Percentiles rank a stretch among this genome's conserved stretches.
Evolutionary conservation across 768 basidiomycete genomes (phyloP).

Genomic region (Amanita fuliginea): DNA sequence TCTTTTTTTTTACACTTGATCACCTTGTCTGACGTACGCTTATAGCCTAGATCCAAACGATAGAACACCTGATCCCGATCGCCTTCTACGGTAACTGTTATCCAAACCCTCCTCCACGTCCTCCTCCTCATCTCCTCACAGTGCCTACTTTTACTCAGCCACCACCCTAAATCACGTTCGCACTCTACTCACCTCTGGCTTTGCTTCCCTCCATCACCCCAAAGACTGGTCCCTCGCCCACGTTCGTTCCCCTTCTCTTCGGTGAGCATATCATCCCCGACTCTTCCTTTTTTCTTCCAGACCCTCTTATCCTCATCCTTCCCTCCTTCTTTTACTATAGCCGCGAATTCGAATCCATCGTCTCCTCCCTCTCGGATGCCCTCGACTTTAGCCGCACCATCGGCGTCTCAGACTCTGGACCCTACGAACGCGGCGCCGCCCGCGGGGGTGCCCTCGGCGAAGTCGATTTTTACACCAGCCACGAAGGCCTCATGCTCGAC

Average conservation of each 20-base stretch:
- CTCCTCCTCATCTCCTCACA: conserved; percentile 16
- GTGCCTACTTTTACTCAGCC: conserved; percentile 94
- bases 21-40: conserved; percentile 1
- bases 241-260: conserved; percentile 66
- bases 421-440: conserved; percentile 8
- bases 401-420: no score
- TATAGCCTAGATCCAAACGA: conserved; percentile 44
- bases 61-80: conserved; percentile 82
- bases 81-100: conserved; percentile 57
- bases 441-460: conserved; percentile 65
- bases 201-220: conserved; percentile 87
- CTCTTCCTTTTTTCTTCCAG: no score
- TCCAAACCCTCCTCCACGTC: not conserved
- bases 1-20: conserved; percentile 2
- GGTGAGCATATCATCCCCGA: conserved; percentile 27
- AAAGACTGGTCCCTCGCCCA: conserved; percentile 88
- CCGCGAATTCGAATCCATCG: conserved; percentile 31
- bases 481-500: conserved; percentile 81
- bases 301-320: not conserved
- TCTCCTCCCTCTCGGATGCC: conserved; percentile 65
- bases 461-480: conserved; percentile 88
- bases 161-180: conserved; percentile 63
- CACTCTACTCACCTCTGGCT: conserved; percentile 74
- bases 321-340: conserved; percentile 22
- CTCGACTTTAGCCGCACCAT: conserved; percentile 67